Base-by-base conservation (phyloP, 306 rosid species). In the Begonia peltatifolia region DNA sequence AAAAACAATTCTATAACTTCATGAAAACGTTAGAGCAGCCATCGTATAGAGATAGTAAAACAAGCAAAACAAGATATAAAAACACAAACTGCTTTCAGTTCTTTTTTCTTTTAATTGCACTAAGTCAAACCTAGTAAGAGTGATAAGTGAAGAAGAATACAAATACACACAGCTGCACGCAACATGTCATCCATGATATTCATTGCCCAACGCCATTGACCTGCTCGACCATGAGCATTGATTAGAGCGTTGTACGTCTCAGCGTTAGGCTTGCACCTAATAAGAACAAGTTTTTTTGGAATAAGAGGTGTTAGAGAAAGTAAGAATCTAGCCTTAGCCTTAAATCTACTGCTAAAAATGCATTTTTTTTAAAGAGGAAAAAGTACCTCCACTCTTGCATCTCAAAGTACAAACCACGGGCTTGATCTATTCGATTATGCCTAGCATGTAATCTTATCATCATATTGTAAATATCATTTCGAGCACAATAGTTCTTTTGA, bases 161-260 rank as follows among this genome's bases (percentile, higher is more conserved):
- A 65, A 74, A 75, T 89, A 89, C 97, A 78, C 83, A 85, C 97
- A 89, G 97, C 93, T 58, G 87, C 87, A 70, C 90, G 81, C 41
- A 89, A 72, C 97, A 89, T 85, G 80, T 76, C 95, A 6, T 89
- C 95, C 97, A 89, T 82, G 73, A 89, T 80, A 78, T 82, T 85
- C 87, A 67, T 70, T 41, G 97, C 94, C 97, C 97, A 89, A 59
- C 95, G 95, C 90, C 90, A 84, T 55, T 89, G 97, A 57, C 95
- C 95, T 46, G 71, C 79, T 58, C 87, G 77, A 67, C 97, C 97
- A 61, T 85, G 97, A n/a, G 77, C 90, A 71, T 85, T 80, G 60
- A 89, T 82, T 58, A 89, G 79, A 48, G 94, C 85, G 67, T 78
- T 82, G 52, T 78, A 89, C 46, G 97, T 80, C 80, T 89, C 94